Conservation (phyloP, 306 rosid species). For the Fragaria nilgerrensis region DNA sequence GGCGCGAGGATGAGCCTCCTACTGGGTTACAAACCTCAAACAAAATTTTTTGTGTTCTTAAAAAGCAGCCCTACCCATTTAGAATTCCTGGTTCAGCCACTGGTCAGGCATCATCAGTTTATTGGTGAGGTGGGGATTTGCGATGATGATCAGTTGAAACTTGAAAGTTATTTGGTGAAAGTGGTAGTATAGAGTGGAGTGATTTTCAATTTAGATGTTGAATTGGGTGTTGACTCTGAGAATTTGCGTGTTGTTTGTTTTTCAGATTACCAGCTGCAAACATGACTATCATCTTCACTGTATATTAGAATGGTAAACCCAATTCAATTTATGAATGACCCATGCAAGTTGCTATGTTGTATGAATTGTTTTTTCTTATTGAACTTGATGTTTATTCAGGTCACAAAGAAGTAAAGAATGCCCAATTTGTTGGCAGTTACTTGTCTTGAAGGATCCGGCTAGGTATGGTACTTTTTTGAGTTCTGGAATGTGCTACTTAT, state of each 20-base stretch:
- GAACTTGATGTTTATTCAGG: slow-evolving; percentile 38
- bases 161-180: background rate
- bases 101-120: no score
- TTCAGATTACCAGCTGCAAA: slow-evolving; percentile 86
- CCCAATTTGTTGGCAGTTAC: slow-evolving; percentile 87
- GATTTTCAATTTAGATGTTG: background rate
- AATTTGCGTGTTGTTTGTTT: slow-evolving; percentile 11
- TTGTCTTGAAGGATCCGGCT: slow-evolving; percentile 76
- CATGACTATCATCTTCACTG: slow-evolving; percentile 97
- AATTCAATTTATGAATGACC: background rate
- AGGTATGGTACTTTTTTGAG: slow-evolving; percentile 42
- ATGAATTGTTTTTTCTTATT: slow-evolving; percentile 14
- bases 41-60: no score
- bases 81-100: no score
- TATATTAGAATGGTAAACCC: slow-evolving; percentile 84
- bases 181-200: background rate
- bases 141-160: background rate
- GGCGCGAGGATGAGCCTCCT: no score
- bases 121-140: background rate
- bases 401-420: slow-evolving; percentile 91
- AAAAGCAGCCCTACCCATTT: no score
- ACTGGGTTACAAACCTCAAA: no score
- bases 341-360: background rate
- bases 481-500: background rate
- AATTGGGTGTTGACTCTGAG: slow-evolving; percentile 1